These are phyloP conservation scores for Pythium vanterpoolii DNA, from an alignment of 352 stramenopile genomes.

Conservation along the genomic window DNA sequence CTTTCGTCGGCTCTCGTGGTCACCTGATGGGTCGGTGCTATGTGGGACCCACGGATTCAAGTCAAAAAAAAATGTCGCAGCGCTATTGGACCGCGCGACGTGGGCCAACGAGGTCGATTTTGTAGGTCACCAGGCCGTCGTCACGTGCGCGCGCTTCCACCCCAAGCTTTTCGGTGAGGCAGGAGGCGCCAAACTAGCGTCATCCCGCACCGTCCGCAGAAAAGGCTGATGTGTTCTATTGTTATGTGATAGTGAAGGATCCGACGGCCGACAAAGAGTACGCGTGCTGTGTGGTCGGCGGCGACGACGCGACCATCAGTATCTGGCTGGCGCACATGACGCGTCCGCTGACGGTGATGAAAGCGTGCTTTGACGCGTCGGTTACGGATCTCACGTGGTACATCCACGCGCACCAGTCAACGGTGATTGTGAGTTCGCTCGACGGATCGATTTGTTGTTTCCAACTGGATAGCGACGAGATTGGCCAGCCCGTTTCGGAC, in stretches of 20 bases:
- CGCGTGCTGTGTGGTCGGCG: constrained; percentile 78
- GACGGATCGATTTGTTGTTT: constrained; percentile 86
- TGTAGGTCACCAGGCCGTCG: constrained; percentile 74
- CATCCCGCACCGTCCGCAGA: too few relatives aligned
- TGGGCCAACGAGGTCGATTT: constrained; percentile 87
- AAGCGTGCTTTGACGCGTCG: constrained; percentile 80
- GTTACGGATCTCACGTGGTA: constrained; percentile 81
- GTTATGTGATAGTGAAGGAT: constrained; percentile 37
- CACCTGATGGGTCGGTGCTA: constrained; percentile 72
- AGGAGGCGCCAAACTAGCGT: too few relatives aligned
- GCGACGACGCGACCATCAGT: constrained; percentile 81
- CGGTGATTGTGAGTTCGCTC: constrained; percentile 71
- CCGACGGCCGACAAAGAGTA: constrained; percentile 71
- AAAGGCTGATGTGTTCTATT: not conserved
- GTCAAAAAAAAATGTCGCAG: constrained; percentile 86
- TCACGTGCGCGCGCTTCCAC: constrained; percentile 83
- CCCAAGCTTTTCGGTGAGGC: constrained; percentile 72
- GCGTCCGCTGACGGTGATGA: constrained; percentile 72
- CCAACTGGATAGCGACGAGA: constrained; percentile 60
- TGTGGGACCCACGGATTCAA: constrained; percentile 83
- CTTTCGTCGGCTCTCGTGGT: constrained; percentile 83
- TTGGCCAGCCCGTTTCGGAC: constrained; percentile 67
- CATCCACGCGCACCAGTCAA: constrained; percentile 37
- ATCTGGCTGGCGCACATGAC: constrained; percentile 82
- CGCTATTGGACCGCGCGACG: constrained; percentile 65